phyloP scores from a whole-genome alignment of 208 protist genomes.

The Wallacemonas collosoma region DNA sequence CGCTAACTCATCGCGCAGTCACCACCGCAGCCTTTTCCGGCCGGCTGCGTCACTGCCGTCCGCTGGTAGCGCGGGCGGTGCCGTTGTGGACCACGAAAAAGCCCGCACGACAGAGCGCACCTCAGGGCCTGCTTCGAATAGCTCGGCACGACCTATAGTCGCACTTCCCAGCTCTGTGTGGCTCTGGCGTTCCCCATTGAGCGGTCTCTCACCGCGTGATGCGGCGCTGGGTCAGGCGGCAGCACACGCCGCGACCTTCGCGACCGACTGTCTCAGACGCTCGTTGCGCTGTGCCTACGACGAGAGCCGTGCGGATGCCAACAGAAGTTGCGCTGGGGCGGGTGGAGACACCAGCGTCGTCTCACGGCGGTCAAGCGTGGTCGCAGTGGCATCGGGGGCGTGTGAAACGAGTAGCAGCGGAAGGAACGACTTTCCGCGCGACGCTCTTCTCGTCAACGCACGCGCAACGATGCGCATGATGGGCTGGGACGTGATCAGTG shows the following conservation, averaged over 20 bases:
- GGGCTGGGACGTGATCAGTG: neutral
- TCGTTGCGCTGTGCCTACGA: neutral
- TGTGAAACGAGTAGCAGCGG: too few relatives aligned
- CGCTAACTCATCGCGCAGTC: slow-evolving; percentile 4
- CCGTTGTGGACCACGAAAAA: too few relatives aligned
- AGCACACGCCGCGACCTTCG: neutral
- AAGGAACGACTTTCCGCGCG: neutral
- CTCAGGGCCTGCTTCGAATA: too few relatives aligned
- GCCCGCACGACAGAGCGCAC: too few relatives aligned
- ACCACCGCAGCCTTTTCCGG: neutral
- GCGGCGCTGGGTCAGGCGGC: neutral
- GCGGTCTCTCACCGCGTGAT: neutral
- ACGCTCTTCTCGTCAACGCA: neutral
- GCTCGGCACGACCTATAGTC: too few relatives aligned
- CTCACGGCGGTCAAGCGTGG: too few relatives aligned
- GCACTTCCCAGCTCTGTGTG: too few relatives aligned
- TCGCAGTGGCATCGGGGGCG: too few relatives aligned
- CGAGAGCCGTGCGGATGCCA: too few relatives aligned
- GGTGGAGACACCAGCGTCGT: too few relatives aligned
- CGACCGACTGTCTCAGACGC: neutral
- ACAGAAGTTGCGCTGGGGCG: too few relatives aligned
- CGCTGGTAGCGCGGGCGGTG: neutral
- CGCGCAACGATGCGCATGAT: slow-evolving; percentile 3
- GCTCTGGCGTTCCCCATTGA: neutral
- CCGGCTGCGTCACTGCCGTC: neutral